phyloP scores from a whole-genome alignment of 345 rosid genomes.

The Eucalyptus curtisii region DNA sequence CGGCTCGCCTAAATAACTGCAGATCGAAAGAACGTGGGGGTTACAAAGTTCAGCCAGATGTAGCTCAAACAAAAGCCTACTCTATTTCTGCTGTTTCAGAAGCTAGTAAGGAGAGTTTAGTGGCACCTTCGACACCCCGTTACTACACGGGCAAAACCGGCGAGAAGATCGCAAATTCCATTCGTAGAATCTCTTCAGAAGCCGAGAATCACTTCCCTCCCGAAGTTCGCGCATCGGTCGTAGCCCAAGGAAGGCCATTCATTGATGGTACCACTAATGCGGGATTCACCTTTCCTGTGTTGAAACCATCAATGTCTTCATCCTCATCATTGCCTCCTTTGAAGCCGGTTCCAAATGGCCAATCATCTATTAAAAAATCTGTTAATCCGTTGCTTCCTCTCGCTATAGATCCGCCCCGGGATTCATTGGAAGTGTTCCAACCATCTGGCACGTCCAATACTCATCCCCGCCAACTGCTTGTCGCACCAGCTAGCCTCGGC shows the following conservation, averaged over 20 bases:
- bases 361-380: background rate
- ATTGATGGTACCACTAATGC: background rate
- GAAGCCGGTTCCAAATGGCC: background rate
- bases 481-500: background rate
- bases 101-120: background rate
- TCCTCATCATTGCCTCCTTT: slow-evolving; percentile 3
- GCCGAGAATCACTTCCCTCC: slow-evolving; percentile 8
- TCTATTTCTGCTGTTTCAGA: background rate
- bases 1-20: background rate
- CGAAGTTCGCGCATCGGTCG: background rate
- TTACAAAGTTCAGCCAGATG: background rate
- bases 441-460: slow-evolving; percentile 3
- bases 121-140: background rate
- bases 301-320: background rate
- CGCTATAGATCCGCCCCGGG: slow-evolving; percentile 32
- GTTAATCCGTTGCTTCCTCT: background rate
- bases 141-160: background rate
- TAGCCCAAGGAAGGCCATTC: slow-evolving; percentile 4
- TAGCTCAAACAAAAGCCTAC: background rate
- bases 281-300: slow-evolving; percentile 46
- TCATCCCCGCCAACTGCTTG: background rate
- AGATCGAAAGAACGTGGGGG: background rate
- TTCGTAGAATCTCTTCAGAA: background rate
- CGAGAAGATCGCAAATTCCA: background rate
- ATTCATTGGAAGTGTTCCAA: slow-evolving; percentile 45